These are phyloP conservation scores for Penicillium oxalicum DNA, from an alignment of 2,329 filamentous ascomycete genomes.

Conservation along the genomic window DNA sequence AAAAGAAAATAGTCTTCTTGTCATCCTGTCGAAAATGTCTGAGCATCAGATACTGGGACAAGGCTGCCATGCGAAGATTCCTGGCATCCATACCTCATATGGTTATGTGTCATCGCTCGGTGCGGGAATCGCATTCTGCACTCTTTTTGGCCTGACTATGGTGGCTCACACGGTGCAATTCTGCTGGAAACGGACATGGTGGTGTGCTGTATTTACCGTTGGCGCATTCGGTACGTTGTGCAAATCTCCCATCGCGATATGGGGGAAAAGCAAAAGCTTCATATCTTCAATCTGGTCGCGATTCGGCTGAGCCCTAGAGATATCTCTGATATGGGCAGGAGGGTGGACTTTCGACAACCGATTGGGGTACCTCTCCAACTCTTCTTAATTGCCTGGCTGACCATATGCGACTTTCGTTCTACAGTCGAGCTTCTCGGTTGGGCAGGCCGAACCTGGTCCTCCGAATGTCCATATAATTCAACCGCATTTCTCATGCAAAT, in stretches of 20 bases:
- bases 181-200: slow-evolving; percentile 36
- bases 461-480: slow-evolving; percentile 45
- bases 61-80: slow-evolving; percentile 25
- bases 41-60: slow-evolving; percentile 8
- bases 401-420: background rate
- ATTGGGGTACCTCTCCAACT: too few relatives aligned
- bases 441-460: slow-evolving; percentile 46
- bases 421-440: slow-evolving; percentile 33
- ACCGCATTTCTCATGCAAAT: slow-evolving; percentile 49
- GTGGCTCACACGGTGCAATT: slow-evolving; percentile 31
- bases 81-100: slow-evolving; percentile 24
- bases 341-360: too few relatives aligned
- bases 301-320: background rate
- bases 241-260: too few relatives aligned
- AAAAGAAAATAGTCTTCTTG: too few relatives aligned
- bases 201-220: slow-evolving; percentile 33
- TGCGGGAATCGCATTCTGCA: slow-evolving; percentile 31
- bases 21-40: slow-evolving; percentile 1
- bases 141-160: slow-evolving; percentile 33
- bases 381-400: background rate
- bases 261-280: too few relatives aligned
- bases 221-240: slow-evolving; percentile 30
- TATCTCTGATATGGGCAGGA: too few relatives aligned
- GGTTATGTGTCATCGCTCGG: slow-evolving; percentile 31
- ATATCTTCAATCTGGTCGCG: background rate